Percentiles rank a stretch among this genome's conserved stretches.
These are phyloP conservation scores for Hyphopichia pseudoburtonii DNA, from an alignment of 1,139 yeast species.

Conservation along the genomic window DNA sequence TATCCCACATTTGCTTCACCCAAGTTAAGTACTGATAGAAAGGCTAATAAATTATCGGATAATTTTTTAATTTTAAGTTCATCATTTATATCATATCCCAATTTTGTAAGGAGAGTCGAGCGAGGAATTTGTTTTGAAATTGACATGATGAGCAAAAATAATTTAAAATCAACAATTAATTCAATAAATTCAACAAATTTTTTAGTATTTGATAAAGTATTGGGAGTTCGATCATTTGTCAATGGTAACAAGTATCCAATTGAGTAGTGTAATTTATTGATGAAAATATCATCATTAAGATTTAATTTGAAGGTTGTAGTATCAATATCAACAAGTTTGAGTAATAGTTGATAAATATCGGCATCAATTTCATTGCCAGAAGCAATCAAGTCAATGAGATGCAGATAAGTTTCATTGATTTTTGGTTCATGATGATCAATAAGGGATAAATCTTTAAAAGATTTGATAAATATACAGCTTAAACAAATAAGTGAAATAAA, in stretches of 20 bases:
- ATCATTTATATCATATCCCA: conserved; percentile 21
- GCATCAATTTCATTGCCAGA: conserved; percentile 13
- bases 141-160: conserved; percentile 27
- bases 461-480: conserved; percentile 25
- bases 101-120: conserved; percentile 18
- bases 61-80: neutral
- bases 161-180: conserved; percentile 30
- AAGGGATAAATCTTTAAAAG: conserved; percentile 29
- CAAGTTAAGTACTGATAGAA: conserved; percentile 26
- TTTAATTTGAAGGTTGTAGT: conserved; percentile 13
- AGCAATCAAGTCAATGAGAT: conserved; percentile 7
- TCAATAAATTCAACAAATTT: conserved; percentile 22
- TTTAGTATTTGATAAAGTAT: conserved; percentile 5
- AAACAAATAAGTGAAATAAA: conserved; percentile 26
- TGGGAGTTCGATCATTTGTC: conserved; percentile 7
- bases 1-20: conserved; percentile 32
- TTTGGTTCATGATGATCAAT: conserved; percentile 8
- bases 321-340: conserved; percentile 17
- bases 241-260: conserved; percentile 27
- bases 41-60: conserved; percentile 17
- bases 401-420: conserved; percentile 1
- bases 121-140: conserved; percentile 23
- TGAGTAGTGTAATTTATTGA: conserved; percentile 11
- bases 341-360: conserved; percentile 8
- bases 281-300: conserved; percentile 11